Conservation (phyloP, 192 early-diverging fungal genomes). For the Podila verticillata region DNA sequence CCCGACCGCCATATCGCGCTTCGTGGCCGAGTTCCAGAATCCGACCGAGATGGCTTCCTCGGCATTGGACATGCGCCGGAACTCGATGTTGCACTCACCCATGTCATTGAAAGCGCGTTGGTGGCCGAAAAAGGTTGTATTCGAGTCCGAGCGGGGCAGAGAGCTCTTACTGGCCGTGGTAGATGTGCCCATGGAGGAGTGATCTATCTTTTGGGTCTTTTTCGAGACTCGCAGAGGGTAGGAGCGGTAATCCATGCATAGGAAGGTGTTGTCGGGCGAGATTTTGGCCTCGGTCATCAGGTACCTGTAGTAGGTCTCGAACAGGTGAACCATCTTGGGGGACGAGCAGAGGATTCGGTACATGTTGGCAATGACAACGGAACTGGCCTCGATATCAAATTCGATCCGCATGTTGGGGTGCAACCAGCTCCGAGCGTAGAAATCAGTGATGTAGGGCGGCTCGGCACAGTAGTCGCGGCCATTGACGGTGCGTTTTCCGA, state of each 20-base stretch:
- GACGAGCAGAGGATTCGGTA: constrained; percentile 35
- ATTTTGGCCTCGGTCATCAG: constrained; percentile 26
- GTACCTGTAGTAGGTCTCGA: constrained; percentile 17
- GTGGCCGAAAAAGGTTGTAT: constrained; percentile 9
- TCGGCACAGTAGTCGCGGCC: constrained; percentile 26
- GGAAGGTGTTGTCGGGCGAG: constrained; percentile 37
- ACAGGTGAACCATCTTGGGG: constrained; percentile 19
- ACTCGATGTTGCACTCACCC: constrained; percentile 42
- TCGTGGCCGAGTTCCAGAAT: constrained; percentile 39
- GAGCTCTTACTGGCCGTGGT: neutral
- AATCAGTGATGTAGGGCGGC: constrained; percentile 35
- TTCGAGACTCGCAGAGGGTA: constrained; percentile 22
- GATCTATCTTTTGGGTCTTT: constrained; percentile 1
- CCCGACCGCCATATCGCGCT: constrained; percentile 28
- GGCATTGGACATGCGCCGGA: constrained; percentile 38
- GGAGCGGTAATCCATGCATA: constrained; percentile 40
- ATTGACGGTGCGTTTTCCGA: constrained; percentile 26
- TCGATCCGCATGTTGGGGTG: constrained; percentile 38
- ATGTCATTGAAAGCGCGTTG: constrained; percentile 21
- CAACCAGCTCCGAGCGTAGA: constrained; percentile 37
- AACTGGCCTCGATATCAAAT: constrained; percentile 13
- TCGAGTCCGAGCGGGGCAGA: neutral
- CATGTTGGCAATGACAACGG: constrained; percentile 29
- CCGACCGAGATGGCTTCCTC: constrained; percentile 30
- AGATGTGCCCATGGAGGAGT: neutral